Percentiles rank a stretch among this genome's conserved stretches.
phyloP scores from a whole-genome alignment of 331 rosid genomes.

The Cydonia oblonga region DNA sequence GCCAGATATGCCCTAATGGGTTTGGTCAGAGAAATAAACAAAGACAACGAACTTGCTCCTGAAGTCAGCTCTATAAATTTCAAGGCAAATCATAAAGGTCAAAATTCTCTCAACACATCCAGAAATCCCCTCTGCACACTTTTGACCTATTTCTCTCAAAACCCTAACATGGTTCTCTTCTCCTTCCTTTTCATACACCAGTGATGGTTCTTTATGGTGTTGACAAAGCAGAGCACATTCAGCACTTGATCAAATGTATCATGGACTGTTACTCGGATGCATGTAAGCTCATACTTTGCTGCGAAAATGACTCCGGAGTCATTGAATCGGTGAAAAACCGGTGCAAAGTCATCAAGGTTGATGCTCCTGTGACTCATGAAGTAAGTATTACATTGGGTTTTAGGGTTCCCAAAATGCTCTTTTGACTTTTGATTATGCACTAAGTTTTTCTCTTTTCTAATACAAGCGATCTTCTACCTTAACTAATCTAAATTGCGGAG shows the following conservation, averaged over 20 bases:
- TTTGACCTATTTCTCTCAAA: not conserved
- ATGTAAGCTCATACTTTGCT: constrained; percentile 61
- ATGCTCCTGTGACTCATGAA: constrained; percentile 60
- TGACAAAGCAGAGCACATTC: constrained; percentile 62
- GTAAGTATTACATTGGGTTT: constrained; percentile 25
- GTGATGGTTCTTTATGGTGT: constrained; percentile 62
- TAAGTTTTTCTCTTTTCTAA: too few species aligned
- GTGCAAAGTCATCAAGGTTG: constrained; percentile 43
- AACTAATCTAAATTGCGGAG: not conserved
- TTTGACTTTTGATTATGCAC: too few species aligned
- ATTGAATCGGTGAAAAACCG: constrained; percentile 51
- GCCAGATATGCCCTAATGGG: constrained; percentile 81
- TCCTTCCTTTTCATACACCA: constrained; percentile 27
- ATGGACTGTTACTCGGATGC: constrained; percentile 68
- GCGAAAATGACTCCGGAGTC: constrained; percentile 50
- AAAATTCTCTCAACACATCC: not conserved
- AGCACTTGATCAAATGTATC: constrained; percentile 81
- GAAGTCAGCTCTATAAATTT: constrained; percentile 51
- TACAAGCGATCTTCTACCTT: too few species aligned
- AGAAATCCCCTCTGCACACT: not conserved
- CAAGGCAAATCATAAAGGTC: constrained; percentile 66
- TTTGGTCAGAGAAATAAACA: constrained; percentile 61
- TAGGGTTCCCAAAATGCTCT: not conserved
- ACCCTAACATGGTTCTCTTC: constrained; percentile 7
- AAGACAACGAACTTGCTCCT: constrained; percentile 40